phyloP scores from a whole-genome alignment of 2,329 filamentous ascomycete genomes.

The Mariannaea elegans region DNA sequence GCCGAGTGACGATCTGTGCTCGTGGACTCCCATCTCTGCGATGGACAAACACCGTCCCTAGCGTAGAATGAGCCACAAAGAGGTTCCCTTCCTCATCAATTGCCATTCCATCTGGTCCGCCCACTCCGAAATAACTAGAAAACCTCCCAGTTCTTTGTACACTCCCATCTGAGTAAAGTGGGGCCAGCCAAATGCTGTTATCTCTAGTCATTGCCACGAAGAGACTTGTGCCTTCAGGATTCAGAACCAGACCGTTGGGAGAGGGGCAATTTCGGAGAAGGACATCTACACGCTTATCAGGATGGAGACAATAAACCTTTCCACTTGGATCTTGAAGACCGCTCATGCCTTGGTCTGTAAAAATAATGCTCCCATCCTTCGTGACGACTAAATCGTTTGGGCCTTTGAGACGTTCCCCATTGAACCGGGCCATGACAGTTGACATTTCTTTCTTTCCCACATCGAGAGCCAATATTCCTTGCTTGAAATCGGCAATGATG shows the following conservation, averaged over 20 bases:
- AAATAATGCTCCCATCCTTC: constrained; percentile 14
- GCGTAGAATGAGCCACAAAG: constrained; percentile 23
- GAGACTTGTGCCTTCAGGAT: not conserved
- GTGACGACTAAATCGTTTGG: constrained; percentile 22
- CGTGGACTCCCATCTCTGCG: not conserved
- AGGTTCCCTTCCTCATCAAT: constrained; percentile 22
- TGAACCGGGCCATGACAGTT: constrained; percentile 24
- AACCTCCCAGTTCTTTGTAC: constrained; percentile 23
- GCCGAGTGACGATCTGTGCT: not conserved
- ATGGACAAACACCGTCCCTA: constrained; percentile 20
- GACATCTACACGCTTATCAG: constrained; percentile 9
- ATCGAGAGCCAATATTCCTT: constrained; percentile 17
- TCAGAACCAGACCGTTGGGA: constrained; percentile 21
- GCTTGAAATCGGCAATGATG: constrained; percentile 25
- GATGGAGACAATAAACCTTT: constrained; percentile 13
- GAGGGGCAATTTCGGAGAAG: constrained; percentile 21
- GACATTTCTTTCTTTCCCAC: not conserved
- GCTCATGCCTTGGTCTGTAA: constrained; percentile 25
- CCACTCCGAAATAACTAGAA: constrained; percentile 15
- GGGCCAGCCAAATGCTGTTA: constrained; percentile 23
- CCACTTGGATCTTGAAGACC: constrained; percentile 20
- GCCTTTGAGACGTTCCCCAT: constrained; percentile 23
- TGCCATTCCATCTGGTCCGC: constrained; percentile 21
- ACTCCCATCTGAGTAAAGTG: constrained; percentile 22
- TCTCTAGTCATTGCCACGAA: constrained; percentile 25